Percentiles rank a stretch among this genome's conserved stretches.
These are phyloP conservation scores for Kodamaea jinghongensis DNA, from an alignment of 805 yeast species.

Conservation along the genomic window DNA sequence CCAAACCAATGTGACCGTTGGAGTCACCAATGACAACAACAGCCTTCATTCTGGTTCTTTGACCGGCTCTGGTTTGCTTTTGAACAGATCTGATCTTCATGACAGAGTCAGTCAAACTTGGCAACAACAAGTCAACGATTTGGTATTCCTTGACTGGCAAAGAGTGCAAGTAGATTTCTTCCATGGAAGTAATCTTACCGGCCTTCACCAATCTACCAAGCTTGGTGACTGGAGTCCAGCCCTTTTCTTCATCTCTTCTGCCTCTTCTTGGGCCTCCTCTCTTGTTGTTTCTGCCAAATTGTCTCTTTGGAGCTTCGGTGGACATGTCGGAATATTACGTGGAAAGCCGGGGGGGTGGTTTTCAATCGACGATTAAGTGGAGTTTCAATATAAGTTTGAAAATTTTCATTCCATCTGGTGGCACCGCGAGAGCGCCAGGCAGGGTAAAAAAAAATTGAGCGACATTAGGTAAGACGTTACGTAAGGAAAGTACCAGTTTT, in stretches of 20 bases:
- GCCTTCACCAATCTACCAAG: conserved; percentile 99
- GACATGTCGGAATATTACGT: conserved; percentile 68
- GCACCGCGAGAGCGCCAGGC: no score
- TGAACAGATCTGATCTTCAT: conserved; percentile 99
- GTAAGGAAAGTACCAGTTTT: no score
- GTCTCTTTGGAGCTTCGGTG: conserved; percentile 45
- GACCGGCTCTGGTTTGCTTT: conserved; percentile 99
- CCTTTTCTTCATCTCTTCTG: conserved; percentile 91
- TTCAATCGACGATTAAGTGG: conserved; percentile 51
- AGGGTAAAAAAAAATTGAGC: background rate
- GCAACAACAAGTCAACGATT: conserved; percentile 94
- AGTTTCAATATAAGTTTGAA: no score
- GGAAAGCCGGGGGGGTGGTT: conserved; percentile 70
- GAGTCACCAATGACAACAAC: conserved; percentile 99
- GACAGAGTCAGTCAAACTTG: conserved; percentile 95
- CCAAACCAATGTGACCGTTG: conserved; percentile 99
- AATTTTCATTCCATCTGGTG: no score
- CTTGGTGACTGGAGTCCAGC: conserved; percentile 99
- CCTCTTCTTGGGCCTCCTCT: conserved; percentile 55
- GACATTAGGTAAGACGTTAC: no score
- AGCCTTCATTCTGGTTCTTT: conserved; percentile 99
- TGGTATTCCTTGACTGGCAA: conserved; percentile 99
- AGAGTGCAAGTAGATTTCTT: conserved; percentile 99
- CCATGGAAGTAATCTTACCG: conserved; percentile 93
- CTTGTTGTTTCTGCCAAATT: conserved; percentile 54